Base-by-base conservation (phyloP, 768 basidiomycete species). In the Rubroboletus satanas region DNA sequence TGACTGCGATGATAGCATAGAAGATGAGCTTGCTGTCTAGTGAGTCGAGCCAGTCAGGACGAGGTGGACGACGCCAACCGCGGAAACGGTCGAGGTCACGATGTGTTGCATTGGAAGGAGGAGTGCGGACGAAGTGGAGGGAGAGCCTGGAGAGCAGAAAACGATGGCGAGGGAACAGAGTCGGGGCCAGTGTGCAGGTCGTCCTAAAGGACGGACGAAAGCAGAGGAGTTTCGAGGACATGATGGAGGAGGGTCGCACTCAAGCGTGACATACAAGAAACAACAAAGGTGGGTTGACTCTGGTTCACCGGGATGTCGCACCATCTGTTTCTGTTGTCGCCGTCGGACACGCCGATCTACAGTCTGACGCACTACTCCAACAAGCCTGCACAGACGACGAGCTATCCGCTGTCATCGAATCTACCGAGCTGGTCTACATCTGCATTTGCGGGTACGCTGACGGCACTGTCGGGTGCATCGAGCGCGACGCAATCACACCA, bases 381-480 rank as follows among this genome's bases (percentile, higher is more conserved):
- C 51, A 92, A 87, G 70, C 87, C 90, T 15, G 75, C 75, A 21
- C 75, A 79, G 42, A 79, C 73, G 51, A 77, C 77, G 10, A 67
- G 83, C 26, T 87, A 86, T 7, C 85, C 90, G 3, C 75, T 93
- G 46, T 84, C 90, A 3, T 84, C 89, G 7, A 93, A 93, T 68
- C 72, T 93, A 57, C 91, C 91, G 23, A 87, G 85, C 58, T 93
- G 91, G 92, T 92, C 90, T 6, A 92, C 91, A 2, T 91, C 90
- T 55, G 91, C 91, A 4, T 93, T 93, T 67, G 90, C 92, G 11
- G 92, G 91, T 6, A 93, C 91, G 29, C 75, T 93, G 57, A 92
- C 90, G 33, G 91, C 91, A 21, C 71, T 93, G 51, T 93, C 90
- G 18, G 91, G 91, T 5, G 91, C 92, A 14, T 85, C 90, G 18